phyloP scores from a whole-genome alignment of 1,139 yeast species.

The Sugiyamaella grinbergsii region DNA sequence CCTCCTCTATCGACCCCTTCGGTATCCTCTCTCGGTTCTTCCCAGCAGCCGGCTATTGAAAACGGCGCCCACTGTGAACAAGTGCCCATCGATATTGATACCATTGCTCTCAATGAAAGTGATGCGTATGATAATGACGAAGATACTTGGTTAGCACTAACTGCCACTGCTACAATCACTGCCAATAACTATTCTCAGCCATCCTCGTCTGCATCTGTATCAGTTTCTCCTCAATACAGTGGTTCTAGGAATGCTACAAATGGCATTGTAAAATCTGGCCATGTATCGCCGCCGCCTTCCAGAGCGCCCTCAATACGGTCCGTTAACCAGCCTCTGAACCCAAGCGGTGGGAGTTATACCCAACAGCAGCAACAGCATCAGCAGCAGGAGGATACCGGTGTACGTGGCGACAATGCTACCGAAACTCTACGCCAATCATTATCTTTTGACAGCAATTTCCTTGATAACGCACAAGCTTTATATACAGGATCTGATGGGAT shows the following conservation, averaged over 20 bases:
- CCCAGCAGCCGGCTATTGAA: not conserved
- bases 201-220: conserved; percentile 7
- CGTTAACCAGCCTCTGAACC: not conserved
- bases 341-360: too few species aligned
- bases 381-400: too few species aligned
- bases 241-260: conserved; percentile 3
- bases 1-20: not conserved
- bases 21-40: not conserved
- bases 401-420: too few species aligned
- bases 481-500: not conserved
- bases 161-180: conserved; percentile 18
- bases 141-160: conserved; percentile 15
- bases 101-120: conserved; percentile 8
- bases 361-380: not conserved
- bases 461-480: not conserved
- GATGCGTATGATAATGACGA: conserved; percentile 12
- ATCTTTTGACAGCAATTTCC: not conserved
- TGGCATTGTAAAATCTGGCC: not conserved
- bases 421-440: not conserved
- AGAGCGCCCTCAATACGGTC: not conserved
- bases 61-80: not conserved
- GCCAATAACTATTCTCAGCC: conserved; percentile 11
- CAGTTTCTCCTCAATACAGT: conserved; percentile 13
- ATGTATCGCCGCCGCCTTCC: conserved; percentile 5
- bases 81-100: not conserved